These are phyloP conservation scores for Veloboletus limbatus DNA, from an alignment of 1,284 basidiomycete species.

Conservation along the genomic window DNA sequence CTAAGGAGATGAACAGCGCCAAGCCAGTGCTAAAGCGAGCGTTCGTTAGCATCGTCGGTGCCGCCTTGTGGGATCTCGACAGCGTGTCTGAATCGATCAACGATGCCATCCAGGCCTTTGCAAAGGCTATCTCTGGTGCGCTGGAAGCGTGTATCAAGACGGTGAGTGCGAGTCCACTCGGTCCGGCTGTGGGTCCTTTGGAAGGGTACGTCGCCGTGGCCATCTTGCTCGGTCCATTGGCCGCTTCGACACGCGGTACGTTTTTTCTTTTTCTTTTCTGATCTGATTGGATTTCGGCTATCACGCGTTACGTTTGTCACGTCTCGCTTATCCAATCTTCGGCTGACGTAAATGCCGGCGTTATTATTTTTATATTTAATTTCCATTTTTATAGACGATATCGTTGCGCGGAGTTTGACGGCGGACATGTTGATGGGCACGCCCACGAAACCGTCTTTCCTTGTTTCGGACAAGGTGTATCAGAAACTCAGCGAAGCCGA, in stretches of 20 bases:
- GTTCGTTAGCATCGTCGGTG: slow-evolving; percentile 52
- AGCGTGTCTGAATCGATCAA: slow-evolving; percentile 28
- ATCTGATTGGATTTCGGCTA: too few species aligned
- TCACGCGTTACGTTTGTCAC: slow-evolving; percentile 1
- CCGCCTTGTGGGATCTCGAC: slow-evolving; percentile 42
- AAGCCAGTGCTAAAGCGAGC: slow-evolving; percentile 55
- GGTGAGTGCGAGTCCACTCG: slow-evolving; percentile 56
- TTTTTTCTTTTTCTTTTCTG: slow-evolving; percentile 19
- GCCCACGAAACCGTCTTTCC: slow-evolving; percentile 74
- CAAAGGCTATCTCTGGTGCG: slow-evolving; percentile 52
- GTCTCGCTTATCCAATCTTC: neutral
- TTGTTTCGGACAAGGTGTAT: slow-evolving; percentile 86
- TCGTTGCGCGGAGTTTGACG: slow-evolving; percentile 39
- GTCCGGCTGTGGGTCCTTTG: slow-evolving; percentile 59
- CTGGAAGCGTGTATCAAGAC: slow-evolving; percentile 73
- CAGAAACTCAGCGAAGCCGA: slow-evolving; percentile 61
- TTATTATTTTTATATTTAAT: neutral
- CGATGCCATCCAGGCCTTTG: slow-evolving; percentile 45
- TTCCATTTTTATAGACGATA: slow-evolving; percentile 20
- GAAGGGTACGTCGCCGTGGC: slow-evolving; percentile 83
- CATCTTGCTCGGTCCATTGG: slow-evolving; percentile 62
- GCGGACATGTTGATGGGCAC: slow-evolving; percentile 45
- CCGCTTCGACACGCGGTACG: slow-evolving; percentile 48
- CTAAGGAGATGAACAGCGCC: slow-evolving; percentile 62
- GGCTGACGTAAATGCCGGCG: slow-evolving; percentile 8